These are phyloP conservation scores for Pseudocercospora ulei DNA, from an alignment of 2,329 filamentous ascomycete genomes.

Conservation along the genomic window DNA sequence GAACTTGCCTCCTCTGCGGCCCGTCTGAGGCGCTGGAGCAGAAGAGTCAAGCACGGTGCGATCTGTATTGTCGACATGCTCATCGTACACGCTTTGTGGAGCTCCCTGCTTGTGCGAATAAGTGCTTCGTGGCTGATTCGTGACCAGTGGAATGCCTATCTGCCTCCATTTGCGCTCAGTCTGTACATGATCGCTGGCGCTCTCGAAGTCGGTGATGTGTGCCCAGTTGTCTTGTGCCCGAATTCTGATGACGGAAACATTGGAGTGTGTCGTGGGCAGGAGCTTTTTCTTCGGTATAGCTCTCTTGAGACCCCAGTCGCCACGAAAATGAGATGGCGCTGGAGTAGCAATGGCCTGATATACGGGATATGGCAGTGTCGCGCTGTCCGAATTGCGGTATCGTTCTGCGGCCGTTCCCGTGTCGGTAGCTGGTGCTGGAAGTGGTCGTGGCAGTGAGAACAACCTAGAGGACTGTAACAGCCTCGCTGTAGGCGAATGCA, in stretches of 20 bases:
- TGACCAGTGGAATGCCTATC: slow-evolving; percentile 60
- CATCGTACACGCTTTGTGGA: slow-evolving; percentile 36
- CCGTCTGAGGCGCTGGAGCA: background rate
- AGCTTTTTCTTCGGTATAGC: slow-evolving; percentile 59
- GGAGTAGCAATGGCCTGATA: slow-evolving; percentile 74
- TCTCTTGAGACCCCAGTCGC: slow-evolving; percentile 90
- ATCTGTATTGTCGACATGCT: slow-evolving; percentile 40
- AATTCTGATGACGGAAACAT: slow-evolving; percentile 66
- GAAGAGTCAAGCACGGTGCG: slow-evolving; percentile 13
- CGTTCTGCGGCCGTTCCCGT: slow-evolving; percentile 42
- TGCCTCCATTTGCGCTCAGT: slow-evolving; percentile 81
- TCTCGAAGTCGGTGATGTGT: slow-evolving; percentile 79
- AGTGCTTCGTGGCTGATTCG: slow-evolving; percentile 32
- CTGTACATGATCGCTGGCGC: slow-evolving; percentile 68
- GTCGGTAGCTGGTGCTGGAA: slow-evolving; percentile 51
- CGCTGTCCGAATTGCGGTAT: slow-evolving; percentile 52
- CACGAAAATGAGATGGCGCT: slow-evolving; percentile 58
- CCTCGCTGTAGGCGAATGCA: slow-evolving; percentile 50
- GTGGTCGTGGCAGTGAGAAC: slow-evolving; percentile 72
- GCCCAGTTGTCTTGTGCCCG: slow-evolving; percentile 74
- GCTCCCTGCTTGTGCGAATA: slow-evolving; percentile 14
- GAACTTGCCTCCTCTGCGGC: background rate
- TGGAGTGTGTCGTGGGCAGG: slow-evolving; percentile 52
- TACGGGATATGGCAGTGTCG: slow-evolving; percentile 69
- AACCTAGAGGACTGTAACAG: slow-evolving; percentile 79